A percentile compares a stretch with the other conserved stretches of the same genome.
These are phyloP conservation scores for Phalaenopsis hybrid DNA, from an alignment of 116 monocot species.

Conservation along the genomic window DNA sequence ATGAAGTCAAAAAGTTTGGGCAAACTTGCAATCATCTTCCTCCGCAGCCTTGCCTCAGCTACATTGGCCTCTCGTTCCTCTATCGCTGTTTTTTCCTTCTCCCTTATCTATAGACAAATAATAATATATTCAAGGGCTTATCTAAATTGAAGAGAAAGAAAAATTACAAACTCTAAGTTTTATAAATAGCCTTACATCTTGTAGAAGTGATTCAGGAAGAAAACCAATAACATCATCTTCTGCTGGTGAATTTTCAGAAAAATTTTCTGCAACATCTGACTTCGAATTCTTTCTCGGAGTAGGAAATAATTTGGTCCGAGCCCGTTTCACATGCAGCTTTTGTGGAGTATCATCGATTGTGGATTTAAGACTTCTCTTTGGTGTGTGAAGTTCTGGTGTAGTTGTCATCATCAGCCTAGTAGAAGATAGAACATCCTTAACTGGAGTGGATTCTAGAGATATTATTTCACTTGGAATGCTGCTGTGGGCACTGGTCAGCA, in stretches of 20 bases:
- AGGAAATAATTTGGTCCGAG: conserved; percentile 34
- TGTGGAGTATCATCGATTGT: conserved; percentile 18
- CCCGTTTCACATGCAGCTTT: conserved; percentile 19
- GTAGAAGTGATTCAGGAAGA: conserved; percentile 63
- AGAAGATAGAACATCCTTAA: conserved; percentile 52
- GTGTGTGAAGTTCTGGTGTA: conserved; percentile 53
- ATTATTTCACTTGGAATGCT: conserved; percentile 7
- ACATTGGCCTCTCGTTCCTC: conserved; percentile 43
- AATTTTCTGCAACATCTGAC: conserved; percentile 13
- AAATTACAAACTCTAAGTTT: no score
- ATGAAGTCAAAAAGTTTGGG: conserved; percentile 69
- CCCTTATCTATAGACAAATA: conserved; percentile 45
- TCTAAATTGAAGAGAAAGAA: no score
- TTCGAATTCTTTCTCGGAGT: conserved; percentile 41
- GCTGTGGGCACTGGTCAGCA: conserved; percentile 1
- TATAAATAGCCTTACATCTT: conserved; percentile 39
- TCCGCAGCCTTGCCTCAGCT: conserved; percentile 33
- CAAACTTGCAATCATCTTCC: conserved; percentile 54
- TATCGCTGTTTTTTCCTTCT: conserved; percentile 50
- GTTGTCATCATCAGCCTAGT: conserved; percentile 45
- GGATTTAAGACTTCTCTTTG: conserved; percentile 24
- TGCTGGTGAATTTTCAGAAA: background rate
- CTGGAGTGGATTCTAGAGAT: conserved; percentile 47
- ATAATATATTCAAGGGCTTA: background rate
- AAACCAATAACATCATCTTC: conserved; percentile 42